phyloP scores from a whole-genome alignment of 169 alveolate species.

The Plasmodium gallinaceum region DNA sequence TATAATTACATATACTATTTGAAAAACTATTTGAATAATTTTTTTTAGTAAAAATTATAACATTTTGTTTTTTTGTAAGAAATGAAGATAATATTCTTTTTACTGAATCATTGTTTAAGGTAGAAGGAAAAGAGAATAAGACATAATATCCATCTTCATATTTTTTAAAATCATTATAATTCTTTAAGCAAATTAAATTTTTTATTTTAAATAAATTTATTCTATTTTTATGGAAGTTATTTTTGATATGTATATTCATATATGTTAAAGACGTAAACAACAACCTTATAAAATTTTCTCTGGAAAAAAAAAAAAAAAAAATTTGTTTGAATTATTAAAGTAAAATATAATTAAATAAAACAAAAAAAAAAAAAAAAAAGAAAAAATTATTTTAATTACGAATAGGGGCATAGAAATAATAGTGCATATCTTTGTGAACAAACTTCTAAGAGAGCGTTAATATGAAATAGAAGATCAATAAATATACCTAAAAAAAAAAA shows the following conservation, averaged over 20 bases:
- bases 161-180: conserved; percentile 65
- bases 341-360: not conserved
- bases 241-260: conserved; percentile 53
- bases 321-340: too few relatives aligned
- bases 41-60: conserved; percentile 39
- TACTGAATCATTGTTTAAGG: conserved; percentile 38
- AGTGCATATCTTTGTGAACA: conserved; percentile 60
- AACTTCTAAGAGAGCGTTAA: conserved; percentile 58
- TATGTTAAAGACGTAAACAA: conserved; percentile 54
- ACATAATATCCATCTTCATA: conserved; percentile 67
- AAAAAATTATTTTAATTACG: conserved; percentile 28
- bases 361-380: not conserved
- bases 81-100: conserved; percentile 53
- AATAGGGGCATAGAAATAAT: conserved; percentile 54
- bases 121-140: conserved; percentile 60
- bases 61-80: conserved; percentile 43
- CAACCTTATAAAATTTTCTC: conserved; percentile 57
- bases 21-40: conserved; percentile 13
- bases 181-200: conserved; percentile 35
- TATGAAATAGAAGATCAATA: conserved; percentile 62
- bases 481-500: conserved; percentile 30
- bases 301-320: not conserved
- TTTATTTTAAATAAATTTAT: conserved; percentile 63
- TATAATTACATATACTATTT: conserved; percentile 21
- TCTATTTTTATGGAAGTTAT: conserved; percentile 62